Percentiles rank a stretch among this genome's conserved stretches.
Evolutionary conservation across 495 filamentous ascomycete species (phyloP).

Genomic region (Penicillium lividum): DNA sequence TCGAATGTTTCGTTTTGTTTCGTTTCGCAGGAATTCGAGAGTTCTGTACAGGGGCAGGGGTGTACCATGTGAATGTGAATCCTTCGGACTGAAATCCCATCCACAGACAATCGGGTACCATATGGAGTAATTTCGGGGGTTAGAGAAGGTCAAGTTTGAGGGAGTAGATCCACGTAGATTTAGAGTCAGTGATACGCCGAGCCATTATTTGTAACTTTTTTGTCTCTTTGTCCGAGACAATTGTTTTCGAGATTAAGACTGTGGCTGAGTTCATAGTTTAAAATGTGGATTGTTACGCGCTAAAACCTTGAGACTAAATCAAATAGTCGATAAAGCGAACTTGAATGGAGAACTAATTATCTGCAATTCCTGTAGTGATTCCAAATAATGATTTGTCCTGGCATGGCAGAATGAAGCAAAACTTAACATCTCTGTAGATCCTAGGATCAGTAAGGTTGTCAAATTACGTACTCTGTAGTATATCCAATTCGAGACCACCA

Average conservation of each 20-base stretch:
- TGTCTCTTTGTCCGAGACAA: conserved; percentile 1
- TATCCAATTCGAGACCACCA: neutral
- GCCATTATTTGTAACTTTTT: conserved; percentile 9
- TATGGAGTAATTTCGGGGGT: conserved; percentile 23
- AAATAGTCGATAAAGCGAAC: neutral
- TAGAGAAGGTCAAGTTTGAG: neutral
- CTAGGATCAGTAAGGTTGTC: neutral
- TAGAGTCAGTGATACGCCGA: conserved; percentile 18
- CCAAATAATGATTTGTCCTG: neutral
- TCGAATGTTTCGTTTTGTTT: neutral
- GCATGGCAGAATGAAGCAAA: neutral
- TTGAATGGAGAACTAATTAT: no score
- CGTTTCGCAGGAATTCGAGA: neutral
- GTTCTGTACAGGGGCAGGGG: neutral
- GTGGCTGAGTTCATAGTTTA: neutral
- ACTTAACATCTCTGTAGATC: neutral
- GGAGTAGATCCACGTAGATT: conserved; percentile 1
- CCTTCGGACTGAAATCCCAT: conserved; percentile 4
- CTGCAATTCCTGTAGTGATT: no score
- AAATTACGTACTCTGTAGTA: neutral
- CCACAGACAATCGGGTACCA: conserved; percentile 11
- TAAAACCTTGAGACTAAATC: neutral
- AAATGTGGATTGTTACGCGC: neutral
- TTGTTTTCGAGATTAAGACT: neutral
- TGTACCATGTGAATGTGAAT: conserved; percentile 16